Base-by-base conservation (phyloP, 1,284 basidiomycete species). In the Takashimella koratensis region DNA sequence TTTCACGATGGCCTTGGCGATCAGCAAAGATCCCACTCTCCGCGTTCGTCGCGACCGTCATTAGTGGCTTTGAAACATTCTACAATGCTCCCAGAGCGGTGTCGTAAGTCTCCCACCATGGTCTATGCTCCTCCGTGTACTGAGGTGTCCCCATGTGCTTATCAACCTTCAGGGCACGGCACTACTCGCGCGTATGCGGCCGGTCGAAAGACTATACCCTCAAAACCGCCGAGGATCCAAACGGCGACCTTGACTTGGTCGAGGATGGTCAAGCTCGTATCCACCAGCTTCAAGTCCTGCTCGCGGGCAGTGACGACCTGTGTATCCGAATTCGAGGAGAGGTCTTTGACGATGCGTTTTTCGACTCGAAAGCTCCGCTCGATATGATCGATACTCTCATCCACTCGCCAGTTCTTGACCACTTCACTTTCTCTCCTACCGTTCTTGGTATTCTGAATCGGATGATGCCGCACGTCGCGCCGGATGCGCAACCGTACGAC, bases 311-410 rank as follows among this genome's bases (percentile, higher is more conserved):
- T 47, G 62, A 66, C 25, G 59, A 62, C 16, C 52, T 54, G 13
- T 76, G 75, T 54, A 57, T 76, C 4, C 57, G 68, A 41, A 66
- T 76, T 16, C 44, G 53, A 8, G 72, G 71, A 5, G 70, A 73
- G 43, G 63, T 71, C 2, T 74, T 76, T 55, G 68, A 71, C 43
- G 58, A 71, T 39, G 56, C 57, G 73, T 75, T 73, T 56, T 71
- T 76, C 59, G 67, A 73, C 52, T 71, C 72, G 2, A 22, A 48
- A 4, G 67, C 65, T 1, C 66, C 69, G 0, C 45, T 71, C 5
- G 64, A 71, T 25, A 49, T 74, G 13, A 65, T 67, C 51, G 66
- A 73, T 12, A 52, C 60, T 3, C 60, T 76, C 24, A 51, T 67
- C 49, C 40, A 61, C 19, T 72, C 73, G 3, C 73, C 73, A 0